Base-by-base conservation (phyloP, 768 basidiomycete species). In the Hypholoma sublateritium region DNA sequence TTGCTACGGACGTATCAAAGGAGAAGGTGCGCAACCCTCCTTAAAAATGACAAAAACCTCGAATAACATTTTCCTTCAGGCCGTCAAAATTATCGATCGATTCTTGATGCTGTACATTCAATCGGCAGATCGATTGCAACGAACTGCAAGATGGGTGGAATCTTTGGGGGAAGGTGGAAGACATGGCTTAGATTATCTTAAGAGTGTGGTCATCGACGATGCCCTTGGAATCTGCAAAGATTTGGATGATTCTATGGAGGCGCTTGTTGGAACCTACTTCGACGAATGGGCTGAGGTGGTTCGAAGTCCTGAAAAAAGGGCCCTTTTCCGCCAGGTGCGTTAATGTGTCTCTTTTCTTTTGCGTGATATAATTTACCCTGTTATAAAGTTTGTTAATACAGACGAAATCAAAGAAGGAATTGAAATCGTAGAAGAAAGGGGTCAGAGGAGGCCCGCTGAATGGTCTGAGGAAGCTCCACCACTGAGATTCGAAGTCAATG, bases 101-200 rank as follows among this genome's bases (percentile, higher is more conserved):
- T 90, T 82, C 72, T 65, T 87, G 2, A 81, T 81, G 69, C 83
- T 79, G 56, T 91, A 90, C 67, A 89, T 91, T 63, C 79, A 78
- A 60, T 86, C 88, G 0, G 88, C 89, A 4, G 88, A 91, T 67
- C 80, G 77, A 59, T 75, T 91, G 12, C 82, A 82, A 71, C 81
- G 88, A 4, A 91, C 89, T 1, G 87, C 88, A 1, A 74, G 86
- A 9, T 91, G 89, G 88, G 70, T 90, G 5, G 88, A 90, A 59
- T 74, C 76, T 8, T 81, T 88, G 14, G 58, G 58, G 69, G 87
- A 87, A 39, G 85, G 85, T 9, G 87, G 86, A 0, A 77, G 51
- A 47, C 59, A 53, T 28, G 57, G 61, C 7, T 19, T 88, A 49
- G 82, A 87, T 77, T 83, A 86, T 72, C 77, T 91, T 13, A 77